These are phyloP conservation scores for Chytriomyces hyalinus DNA, from an alignment of 192 early-diverging fungal genomes.

Conservation along the genomic window DNA sequence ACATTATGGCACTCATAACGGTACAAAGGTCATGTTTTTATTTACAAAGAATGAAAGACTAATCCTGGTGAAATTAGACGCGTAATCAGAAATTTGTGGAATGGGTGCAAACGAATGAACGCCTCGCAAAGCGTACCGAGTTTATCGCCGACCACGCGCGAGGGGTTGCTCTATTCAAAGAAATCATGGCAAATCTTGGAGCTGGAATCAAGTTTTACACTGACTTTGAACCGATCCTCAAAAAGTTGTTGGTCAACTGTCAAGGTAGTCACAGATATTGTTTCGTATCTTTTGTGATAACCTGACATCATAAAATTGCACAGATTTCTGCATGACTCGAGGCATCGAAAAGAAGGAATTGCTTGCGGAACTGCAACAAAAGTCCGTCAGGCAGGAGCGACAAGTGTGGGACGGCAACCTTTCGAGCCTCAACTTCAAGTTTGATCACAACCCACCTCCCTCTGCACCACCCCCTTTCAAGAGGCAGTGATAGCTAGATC, in stretches of 20 bases:
- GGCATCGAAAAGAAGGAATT: constrained; percentile 22
- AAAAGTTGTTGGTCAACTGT: constrained; percentile 11
- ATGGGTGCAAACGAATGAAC: constrained; percentile 8
- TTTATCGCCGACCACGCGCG: neutral
- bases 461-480: constrained; percentile 22
- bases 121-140: constrained; percentile 5
- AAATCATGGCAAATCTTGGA: constrained; percentile 24
- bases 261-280: constrained; percentile 3
- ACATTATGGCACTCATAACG: constrained; percentile 10
- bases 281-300: too few relatives aligned
- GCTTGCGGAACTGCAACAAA: constrained; percentile 5
- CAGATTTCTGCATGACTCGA: constrained; percentile 29
- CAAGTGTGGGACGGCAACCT: constrained; percentile 10
- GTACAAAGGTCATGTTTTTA: neutral
- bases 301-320: neutral
- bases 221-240: constrained; percentile 14
- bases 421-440: constrained; percentile 6
- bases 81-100: constrained; percentile 12
- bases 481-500: too few relatives aligned
- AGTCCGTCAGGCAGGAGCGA: neutral
- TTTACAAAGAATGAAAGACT: neutral
- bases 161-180: neutral
- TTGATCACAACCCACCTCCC: constrained; percentile 11
- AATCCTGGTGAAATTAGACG: neutral
- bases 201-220: constrained; percentile 12